These are phyloP conservation scores for Aspergillus neoniger DNA, from an alignment of 2,329 filamentous ascomycete genomes.

Conservation along the genomic window DNA sequence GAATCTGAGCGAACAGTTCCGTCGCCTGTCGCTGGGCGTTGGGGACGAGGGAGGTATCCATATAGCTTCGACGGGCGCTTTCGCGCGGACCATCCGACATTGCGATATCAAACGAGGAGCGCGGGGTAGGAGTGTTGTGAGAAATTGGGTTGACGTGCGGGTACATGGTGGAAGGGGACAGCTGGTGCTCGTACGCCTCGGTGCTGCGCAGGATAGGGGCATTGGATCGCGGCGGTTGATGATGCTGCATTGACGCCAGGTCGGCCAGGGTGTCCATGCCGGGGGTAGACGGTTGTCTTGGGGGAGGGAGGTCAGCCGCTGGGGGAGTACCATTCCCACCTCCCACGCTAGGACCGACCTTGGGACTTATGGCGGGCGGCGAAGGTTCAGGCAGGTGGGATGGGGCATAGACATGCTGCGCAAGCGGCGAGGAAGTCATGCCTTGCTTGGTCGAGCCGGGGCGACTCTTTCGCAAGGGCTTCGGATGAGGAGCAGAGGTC, in stretches of 20 bases:
- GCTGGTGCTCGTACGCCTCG: conserved; percentile 46
- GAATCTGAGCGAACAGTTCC: conserved; percentile 45
- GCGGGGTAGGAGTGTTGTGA: conserved; percentile 43
- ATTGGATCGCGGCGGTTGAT: conserved; percentile 45
- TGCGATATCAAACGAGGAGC: conserved; percentile 47
- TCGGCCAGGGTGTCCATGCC: conserved; percentile 54
- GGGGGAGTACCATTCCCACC: conserved; percentile 40
- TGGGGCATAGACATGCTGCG: conserved; percentile 45
- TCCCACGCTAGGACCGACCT: conserved; percentile 27
- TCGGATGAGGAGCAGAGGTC: conserved; percentile 32
- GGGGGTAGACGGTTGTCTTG: conserved; percentile 46
- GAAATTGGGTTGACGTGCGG: conserved; percentile 40
- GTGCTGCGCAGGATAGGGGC: conserved; percentile 41
- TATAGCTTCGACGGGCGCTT: conserved; percentile 42
- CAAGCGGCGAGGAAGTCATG: conserved; percentile 46
- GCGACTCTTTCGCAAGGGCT: conserved; percentile 40
- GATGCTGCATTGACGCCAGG: conserved; percentile 50
- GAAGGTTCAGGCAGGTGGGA: conserved; percentile 41
- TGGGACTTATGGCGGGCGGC: conserved; percentile 38
- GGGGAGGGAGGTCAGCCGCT: conserved; percentile 35
- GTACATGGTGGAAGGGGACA: conserved; percentile 46
- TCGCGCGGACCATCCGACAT: conserved; percentile 48
- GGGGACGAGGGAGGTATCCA: conserved; percentile 43
- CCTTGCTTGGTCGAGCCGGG: conserved; percentile 34
- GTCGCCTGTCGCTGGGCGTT: conserved; percentile 45